Evolutionary conservation across 2,329 filamentous ascomycete species (phyloP), one percentile per base, ranked within the genome.

Genomic region (Pyrenochaeta sp.): DNA sequence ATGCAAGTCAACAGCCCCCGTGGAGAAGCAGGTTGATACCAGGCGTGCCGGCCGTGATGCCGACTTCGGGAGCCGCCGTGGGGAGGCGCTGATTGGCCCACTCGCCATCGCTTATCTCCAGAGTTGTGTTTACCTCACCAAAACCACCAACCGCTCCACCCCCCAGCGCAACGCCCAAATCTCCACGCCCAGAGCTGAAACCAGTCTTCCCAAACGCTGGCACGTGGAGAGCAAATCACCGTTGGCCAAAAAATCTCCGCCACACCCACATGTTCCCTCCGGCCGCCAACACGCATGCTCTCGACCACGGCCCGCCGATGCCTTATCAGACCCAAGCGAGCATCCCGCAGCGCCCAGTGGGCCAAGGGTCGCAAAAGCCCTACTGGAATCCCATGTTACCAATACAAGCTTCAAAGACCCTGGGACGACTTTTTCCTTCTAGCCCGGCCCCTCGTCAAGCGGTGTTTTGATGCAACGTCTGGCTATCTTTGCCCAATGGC

Each of bases 401-500:
- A 23, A 49, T 23, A 44, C 43, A 56, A 48, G 40, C 44, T 38
- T 44, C 36, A 32, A 41, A 30, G 19, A 29, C 34, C 15, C 14
- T 27, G 40, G 19, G 26, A 21, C 13, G 34, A 29, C 34, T 35
- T 31, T 45, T 44, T 35, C 29, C 31, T 35, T 49, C 22, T 20
- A 40, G 48, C 39, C 42, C 35, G 38, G 41, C 34, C 40, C 11
- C 14, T 40, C 18, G 34, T 39, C 35, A 9, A 40, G 32, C 32
- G 27, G 40, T 41, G 34, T 31, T 35, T 35, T 19, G 37, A 21
- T 19, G 31, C 20, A 19, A 46, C 10, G 13, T 40, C 38, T 7
- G 39, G 40, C 51, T 60, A 63, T 60, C 60, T 63, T 35, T 23
- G 32, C 14, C 58, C 60, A 61, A 61, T 63, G 28, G 55, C 13